phyloP scores from a whole-genome alignment of 306 rosid genomes.

The Cercis canadensis region DNA sequence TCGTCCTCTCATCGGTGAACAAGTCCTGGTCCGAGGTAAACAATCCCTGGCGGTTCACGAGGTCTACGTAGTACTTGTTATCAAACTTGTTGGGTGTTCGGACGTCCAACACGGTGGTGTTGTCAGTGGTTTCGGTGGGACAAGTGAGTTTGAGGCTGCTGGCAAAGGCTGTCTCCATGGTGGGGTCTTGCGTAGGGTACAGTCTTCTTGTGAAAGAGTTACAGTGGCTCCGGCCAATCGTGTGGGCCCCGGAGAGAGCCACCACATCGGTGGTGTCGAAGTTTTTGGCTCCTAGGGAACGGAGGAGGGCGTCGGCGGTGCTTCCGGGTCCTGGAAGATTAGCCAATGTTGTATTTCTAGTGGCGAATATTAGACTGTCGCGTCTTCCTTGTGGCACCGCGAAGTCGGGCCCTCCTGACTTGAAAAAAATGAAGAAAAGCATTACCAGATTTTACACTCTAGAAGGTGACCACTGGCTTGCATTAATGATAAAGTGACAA shows the following conservation, averaged over 20 bases:
- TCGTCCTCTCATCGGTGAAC: slow-evolving; percentile 38
- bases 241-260: slow-evolving; percentile 70
- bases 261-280: slow-evolving; percentile 55
- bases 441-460: too few species aligned
- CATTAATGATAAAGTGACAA: too few species aligned
- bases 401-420: slow-evolving; percentile 65
- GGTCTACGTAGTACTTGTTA: slow-evolving; percentile 61
- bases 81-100: slow-evolving; percentile 59
- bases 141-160: slow-evolving; percentile 46
- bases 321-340: slow-evolving; percentile 51
- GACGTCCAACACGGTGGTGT: slow-evolving; percentile 50
- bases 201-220: slow-evolving; percentile 50
- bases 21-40: slow-evolving; percentile 75
- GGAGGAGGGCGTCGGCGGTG: slow-evolving; percentile 35
- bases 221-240: slow-evolving; percentile 62
- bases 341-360: not conserved
- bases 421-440: not conserved
- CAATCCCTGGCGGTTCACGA: slow-evolving; percentile 62
- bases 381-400: slow-evolving; percentile 65
- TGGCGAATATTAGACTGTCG: slow-evolving; percentile 53
- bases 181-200: slow-evolving; percentile 53
- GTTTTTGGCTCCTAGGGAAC: slow-evolving; percentile 32
- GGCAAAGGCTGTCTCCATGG: slow-evolving; percentile 58
- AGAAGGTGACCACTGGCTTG: too few species aligned
- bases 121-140: slow-evolving; percentile 19